Conservation (phyloP, 371 early-diverging fungal species). For the Nosema muscidifuracis region DNA sequence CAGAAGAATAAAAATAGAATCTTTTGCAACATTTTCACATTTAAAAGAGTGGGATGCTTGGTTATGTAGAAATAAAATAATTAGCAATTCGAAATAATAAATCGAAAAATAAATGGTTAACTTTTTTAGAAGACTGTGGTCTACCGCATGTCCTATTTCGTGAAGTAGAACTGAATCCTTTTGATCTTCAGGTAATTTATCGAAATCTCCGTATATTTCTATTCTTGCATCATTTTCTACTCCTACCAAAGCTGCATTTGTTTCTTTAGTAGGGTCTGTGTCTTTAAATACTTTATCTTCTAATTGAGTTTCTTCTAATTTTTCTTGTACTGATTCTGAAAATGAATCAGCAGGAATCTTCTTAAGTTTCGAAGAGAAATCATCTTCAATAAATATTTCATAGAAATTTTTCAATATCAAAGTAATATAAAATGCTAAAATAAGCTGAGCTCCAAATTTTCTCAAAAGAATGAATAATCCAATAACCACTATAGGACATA, state of each 20-base stretch:
- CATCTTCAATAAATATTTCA: conserved; percentile 49
- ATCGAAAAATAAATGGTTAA: conserved; percentile 44
- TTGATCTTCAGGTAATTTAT: conserved; percentile 42
- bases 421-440: conserved; percentile 54
- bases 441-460: conserved; percentile 43
- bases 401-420: conserved; percentile 41
- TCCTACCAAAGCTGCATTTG: conserved; percentile 62
- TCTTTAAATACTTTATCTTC: conserved; percentile 55
- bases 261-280: conserved; percentile 18
- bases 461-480: conserved; percentile 32
- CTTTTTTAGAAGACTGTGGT: conserved; percentile 61
- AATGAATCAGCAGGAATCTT: conserved; percentile 39
- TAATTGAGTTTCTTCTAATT: conserved; percentile 40
- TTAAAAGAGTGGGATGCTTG: conserved; percentile 38
- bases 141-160: conserved; percentile 63
- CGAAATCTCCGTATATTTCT: conserved; percentile 62
- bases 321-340: conserved; percentile 46
- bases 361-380: conserved; percentile 40
- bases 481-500: conserved; percentile 18
- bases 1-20: conserved; percentile 55
- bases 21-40: conserved; percentile 36
- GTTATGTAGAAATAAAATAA: conserved; percentile 42
- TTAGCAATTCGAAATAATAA: conserved; percentile 46
- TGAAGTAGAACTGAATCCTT: conserved; percentile 61
- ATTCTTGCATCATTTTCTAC: conserved; percentile 50